Evolutionary conservation across 495 filamentous ascomycete species (phyloP), one percentile per base, ranked within the genome.

Genomic region (Acidiella bohemica): DNA sequence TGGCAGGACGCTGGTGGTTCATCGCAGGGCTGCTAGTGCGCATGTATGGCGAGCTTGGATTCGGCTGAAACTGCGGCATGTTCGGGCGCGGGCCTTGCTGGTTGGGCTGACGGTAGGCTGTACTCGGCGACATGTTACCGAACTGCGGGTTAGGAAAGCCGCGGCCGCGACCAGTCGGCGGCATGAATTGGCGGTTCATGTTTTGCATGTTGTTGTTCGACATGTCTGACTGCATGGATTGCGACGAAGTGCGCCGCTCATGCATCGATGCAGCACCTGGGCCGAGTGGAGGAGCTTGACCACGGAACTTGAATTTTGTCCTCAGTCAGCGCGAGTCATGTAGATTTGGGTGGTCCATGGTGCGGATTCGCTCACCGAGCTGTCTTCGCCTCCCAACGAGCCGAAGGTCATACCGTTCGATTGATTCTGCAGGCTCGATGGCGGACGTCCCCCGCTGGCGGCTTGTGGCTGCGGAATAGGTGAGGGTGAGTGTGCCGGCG

Each of bases 391-490:
- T 45, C 75, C 75, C 44, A 87, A 75, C 59, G 80, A 86, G 43
- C 86, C 86, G 65, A 94, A 94, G 49, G 72, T 84, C 39, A 81
- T 52, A 55, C 64, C 68, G 50, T 73, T 73, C 16, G 67, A 66
- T 49, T 76, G 73, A 42, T 67, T 68, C 46, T 78, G 73, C 49
- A 80, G 68, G 32, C 70, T 71, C 9, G 81, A 81, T 35, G 47
- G 41, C 30, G 83, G 84, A 59, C 81, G 71, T 51, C 84, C 84
- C 53, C 85, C 85, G 59, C 84, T 92, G 26, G n/a, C n/a, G n/a
- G 80, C 79, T 26, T 81, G 72, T 33, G 81, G 81, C 58, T 83
- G 80, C 14, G 86, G 86, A 38, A 95, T 95, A 5, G 87, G 87
- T 16, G 80, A 84, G 2, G 87, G 87, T 11, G 87, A 93, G 55